phyloP scores from a whole-genome alignment of 345 rosid species.

The Excoecaria cochinchinensis region DNA sequence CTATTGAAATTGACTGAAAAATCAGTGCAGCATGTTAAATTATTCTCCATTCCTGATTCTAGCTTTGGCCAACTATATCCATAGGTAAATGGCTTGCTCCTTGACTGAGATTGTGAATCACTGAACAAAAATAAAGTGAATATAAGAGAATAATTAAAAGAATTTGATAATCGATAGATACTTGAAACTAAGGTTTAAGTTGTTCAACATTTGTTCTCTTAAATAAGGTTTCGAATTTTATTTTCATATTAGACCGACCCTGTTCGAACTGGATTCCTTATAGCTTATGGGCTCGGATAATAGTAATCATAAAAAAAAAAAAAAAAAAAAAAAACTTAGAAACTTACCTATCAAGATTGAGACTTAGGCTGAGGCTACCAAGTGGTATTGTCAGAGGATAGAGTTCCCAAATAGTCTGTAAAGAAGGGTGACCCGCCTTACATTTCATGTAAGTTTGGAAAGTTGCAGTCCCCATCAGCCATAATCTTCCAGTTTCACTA shows the following conservation, averaged over 20 bases:
- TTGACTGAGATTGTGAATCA: slow-evolving; percentile 30
- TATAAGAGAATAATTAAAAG: no score
- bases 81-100: slow-evolving; percentile 30
- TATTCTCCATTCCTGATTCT: slow-evolving; percentile 31
- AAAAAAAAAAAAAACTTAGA: neutral
- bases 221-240: no score
- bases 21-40: slow-evolving; percentile 40
- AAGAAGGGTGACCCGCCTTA: slow-evolving; percentile 59
- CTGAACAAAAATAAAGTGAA: slow-evolving; percentile 29
- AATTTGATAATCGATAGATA: no score
- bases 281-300: neutral
- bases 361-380: slow-evolving; percentile 57
- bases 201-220: no score
- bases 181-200: no score
- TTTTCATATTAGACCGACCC: no score
- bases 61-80: slow-evolving; percentile 33
- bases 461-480: slow-evolving; percentile 55
- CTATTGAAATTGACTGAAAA: slow-evolving; percentile 46
- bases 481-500: slow-evolving; percentile 40
- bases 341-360: slow-evolving; percentile 52
- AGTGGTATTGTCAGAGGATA: slow-evolving; percentile 50
- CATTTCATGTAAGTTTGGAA: slow-evolving; percentile 57
- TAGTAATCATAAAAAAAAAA: neutral
- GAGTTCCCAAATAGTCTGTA: slow-evolving; percentile 59
- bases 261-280: no score